Base-by-base conservation (phyloP, 352 stramenopile species). In the Globisporangium paddicum region DNA sequence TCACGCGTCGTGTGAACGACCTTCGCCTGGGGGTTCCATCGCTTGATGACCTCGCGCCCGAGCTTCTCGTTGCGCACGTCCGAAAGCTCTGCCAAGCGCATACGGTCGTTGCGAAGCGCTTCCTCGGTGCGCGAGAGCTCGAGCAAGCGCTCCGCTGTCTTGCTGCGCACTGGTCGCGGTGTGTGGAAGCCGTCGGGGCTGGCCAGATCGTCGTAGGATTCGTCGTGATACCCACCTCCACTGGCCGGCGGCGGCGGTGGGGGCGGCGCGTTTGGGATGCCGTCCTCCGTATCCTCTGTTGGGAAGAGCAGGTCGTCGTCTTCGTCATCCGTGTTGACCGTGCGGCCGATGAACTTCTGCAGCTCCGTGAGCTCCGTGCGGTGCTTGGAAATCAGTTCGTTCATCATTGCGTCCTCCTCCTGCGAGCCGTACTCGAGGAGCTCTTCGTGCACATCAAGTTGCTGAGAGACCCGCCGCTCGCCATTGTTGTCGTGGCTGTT, bases 41-140 rank as follows among this genome's bases (percentile, higher is more conserved):
- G 66, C 28, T 58, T 53, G 44, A 82, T 75, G 18, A 70, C 73
- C 5, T 66, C 69, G 5, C 66, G 57, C 2, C 64, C 65, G 2
- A 77, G 52, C 51, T 78, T 75, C 48, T 83, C 72, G 38, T 78
- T 77, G 32, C 82, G 77, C 47, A 87, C 75, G 52, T 90, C 75
- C 56, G 79, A 90, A 19, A 95, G 72, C 47, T 95, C 85, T 5
- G 82, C 81, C 2, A 93, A 62, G 19, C 69, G 56, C 85, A 95
- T 93, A 42, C 85, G 82, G 53, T 95, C 81, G 8, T 69, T 83
- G 49, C 80, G 75, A 25, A 54, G 41, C 25, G 52, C 41, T 47
- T 83, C 66, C 55, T 89, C 72, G 0, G 68, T 74, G 32, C 68
- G 67, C 30, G 77, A 85, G 5, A 87, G 62, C 45, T 86, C 69